Evolutionary conservation across 352 stramenopile genomes (phyloP).

Genomic region (Globisporangium mamillatum): DNA sequence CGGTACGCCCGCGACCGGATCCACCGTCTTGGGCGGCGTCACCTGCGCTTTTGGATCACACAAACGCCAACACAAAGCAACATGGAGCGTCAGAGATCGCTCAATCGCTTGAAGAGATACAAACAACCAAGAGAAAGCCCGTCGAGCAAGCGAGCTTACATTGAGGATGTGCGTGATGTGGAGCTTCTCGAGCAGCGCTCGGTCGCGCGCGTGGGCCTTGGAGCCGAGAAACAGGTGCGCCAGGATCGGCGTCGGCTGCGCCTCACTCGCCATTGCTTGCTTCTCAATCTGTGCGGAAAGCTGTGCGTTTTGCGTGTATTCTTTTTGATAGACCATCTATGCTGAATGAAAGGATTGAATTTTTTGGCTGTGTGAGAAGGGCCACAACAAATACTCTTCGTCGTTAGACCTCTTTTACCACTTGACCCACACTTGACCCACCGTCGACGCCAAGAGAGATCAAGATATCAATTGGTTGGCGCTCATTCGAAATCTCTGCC

Average conservation of each 20-base stretch:
- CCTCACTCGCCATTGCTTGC: conserved; percentile 20
- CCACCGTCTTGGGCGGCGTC: conserved; percentile 69
- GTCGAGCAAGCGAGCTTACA: conserved; percentile 26
- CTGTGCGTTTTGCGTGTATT: not conserved
- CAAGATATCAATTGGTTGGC: not conserved
- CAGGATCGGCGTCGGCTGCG: conserved; percentile 54
- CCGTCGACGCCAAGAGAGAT: no score
- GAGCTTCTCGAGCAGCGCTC: conserved; percentile 50
- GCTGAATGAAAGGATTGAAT: not conserved
- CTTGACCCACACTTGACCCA: not conserved
- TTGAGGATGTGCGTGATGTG: conserved; percentile 85
- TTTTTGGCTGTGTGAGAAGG: not conserved
- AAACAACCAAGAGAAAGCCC: not conserved
- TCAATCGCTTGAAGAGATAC: not conserved
- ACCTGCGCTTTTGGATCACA: conserved; percentile 37
- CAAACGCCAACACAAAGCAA: not conserved
- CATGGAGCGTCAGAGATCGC: not conserved
- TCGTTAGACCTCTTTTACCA: no score
- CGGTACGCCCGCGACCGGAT: conserved; percentile 82
- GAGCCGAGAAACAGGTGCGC: conserved; percentile 75
- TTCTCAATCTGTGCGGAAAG: not conserved
- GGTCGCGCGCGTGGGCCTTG: conserved; percentile 60
- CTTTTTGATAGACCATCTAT: not conserved
- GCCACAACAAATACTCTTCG: no score
- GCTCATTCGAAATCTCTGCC: not conserved